Conservation (phyloP, 805 yeast species). For the Blastobotrys chiropterorum region DNA sequence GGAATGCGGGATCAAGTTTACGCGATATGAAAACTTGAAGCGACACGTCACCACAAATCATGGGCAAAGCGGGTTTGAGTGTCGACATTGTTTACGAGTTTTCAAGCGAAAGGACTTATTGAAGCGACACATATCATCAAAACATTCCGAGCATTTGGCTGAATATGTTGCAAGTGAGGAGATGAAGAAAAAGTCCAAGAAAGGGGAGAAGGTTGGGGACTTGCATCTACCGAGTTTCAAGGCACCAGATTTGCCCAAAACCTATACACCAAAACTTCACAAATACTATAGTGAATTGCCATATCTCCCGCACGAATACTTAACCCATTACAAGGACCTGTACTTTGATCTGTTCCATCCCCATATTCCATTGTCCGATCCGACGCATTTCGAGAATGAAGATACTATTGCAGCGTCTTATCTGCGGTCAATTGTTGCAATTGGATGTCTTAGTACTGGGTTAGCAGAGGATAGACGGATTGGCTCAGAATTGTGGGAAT, state of each 20-base stretch:
- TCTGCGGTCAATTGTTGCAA: conserved; percentile 3
- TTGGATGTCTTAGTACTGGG: conserved; percentile 8
- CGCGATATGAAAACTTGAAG: conserved; percentile 8
- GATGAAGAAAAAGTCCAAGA: not conserved
- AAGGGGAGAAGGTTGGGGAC: not conserved
- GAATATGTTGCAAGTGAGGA: conserved; percentile 4
- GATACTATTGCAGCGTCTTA: conserved; percentile 5
- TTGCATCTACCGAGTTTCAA: conserved; percentile 4
- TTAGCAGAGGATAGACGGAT: conserved; percentile 2
- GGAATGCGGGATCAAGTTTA: conserved; percentile 4
- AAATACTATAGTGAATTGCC: conserved; percentile 6
- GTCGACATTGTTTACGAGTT: conserved; percentile 1
- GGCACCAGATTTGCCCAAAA: conserved; percentile 7
- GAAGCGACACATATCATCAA: conserved; percentile 5
- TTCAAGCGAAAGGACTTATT: conserved; percentile 5
- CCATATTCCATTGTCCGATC: conserved; percentile 1
- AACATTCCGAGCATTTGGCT: conserved; percentile 1
- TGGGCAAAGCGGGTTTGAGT: not conserved
- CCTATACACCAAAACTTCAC: conserved; percentile 7
- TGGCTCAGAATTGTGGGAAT: conserved; percentile 6
- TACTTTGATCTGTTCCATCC: conserved; percentile 3
- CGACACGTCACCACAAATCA: conserved; percentile 6
- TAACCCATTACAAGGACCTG: conserved; percentile 7
- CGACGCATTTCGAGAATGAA: conserved; percentile 1
- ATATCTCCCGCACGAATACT: conserved; percentile 3